phyloP scores from a whole-genome alignment of 2,329 filamentous ascomycete genomes.

The Fusarium paranaense region DNA sequence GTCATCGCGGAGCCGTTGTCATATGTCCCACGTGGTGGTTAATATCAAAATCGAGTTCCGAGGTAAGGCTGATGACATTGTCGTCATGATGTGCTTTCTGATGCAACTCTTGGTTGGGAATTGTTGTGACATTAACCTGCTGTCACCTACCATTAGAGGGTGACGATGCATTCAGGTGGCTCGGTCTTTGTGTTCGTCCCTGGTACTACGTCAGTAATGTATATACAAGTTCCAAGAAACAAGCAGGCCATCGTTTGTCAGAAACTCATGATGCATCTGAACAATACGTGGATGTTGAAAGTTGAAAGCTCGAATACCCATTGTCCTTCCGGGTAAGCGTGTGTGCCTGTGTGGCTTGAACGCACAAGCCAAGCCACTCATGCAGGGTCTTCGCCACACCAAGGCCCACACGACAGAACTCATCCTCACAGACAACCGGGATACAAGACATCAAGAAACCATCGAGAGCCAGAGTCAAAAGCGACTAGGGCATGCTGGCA shows the following conservation, averaged over 20 bases:
- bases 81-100: conserved; percentile 1
- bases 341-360: conserved; percentile 24
- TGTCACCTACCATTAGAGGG: neutral
- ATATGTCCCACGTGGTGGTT: conserved; percentile 6
- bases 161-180: neutral
- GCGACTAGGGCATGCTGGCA: conserved; percentile 14
- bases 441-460: conserved; percentile 20
- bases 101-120: neutral
- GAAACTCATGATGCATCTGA: neutral
- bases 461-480: conserved; percentile 18
- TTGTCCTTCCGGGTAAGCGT: conserved; percentile 9
- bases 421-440: conserved; percentile 30
- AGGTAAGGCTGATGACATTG: conserved; percentile 10
- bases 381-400: conserved; percentile 33
- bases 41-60: neutral
- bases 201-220: neutral
- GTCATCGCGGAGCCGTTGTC: conserved; percentile 1
- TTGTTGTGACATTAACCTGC: neutral
- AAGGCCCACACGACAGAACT: conserved; percentile 43
- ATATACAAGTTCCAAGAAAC: neutral
- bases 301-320: neutral
- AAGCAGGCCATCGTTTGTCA: neutral
- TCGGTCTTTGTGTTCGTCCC: neutral
- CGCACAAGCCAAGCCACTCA: conserved; percentile 22
- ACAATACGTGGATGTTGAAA: neutral